Percentiles rank a stretch among this genome's conserved stretches.
Evolutionary conservation across 352 stramenopile species (phyloP).

Genomic region (Plasmopara muralis): DNA sequence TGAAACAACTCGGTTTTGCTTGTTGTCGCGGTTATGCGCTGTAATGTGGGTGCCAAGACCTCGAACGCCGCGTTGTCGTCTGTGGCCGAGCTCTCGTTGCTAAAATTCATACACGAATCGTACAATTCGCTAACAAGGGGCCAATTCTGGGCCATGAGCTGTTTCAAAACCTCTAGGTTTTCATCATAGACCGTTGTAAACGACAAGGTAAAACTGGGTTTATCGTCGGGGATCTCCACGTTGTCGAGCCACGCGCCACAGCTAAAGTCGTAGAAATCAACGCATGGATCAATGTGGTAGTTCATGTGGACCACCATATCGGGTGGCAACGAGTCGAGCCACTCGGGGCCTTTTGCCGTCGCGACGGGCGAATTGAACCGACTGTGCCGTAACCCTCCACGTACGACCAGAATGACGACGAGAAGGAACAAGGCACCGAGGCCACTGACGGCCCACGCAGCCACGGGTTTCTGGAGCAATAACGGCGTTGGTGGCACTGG

Average conservation of each 20-base stretch:
- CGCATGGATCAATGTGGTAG: slow-evolving; percentile 38
- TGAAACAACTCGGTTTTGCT: slow-evolving; percentile 43
- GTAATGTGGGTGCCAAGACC: slow-evolving; percentile 29
- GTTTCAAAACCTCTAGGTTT: slow-evolving; percentile 34
- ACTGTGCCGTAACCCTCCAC: slow-evolving; percentile 4
- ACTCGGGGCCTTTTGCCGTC: neutral
- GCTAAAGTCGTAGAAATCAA: slow-evolving; percentile 73
- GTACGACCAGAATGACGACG: slow-evolving; percentile 39
- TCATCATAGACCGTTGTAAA: slow-evolving; percentile 30
- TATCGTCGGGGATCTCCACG: slow-evolving; percentile 34
- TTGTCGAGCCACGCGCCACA: slow-evolving; percentile 48
- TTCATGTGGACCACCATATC: slow-evolving; percentile 47
- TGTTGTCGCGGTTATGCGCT: slow-evolving; percentile 26
- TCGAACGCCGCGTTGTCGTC: slow-evolving; percentile 17
- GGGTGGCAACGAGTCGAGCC: slow-evolving; percentile 23
- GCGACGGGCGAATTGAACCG: no score
- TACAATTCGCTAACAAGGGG: slow-evolving; percentile 52
- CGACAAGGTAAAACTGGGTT: slow-evolving; percentile 25
- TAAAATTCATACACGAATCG: slow-evolving; percentile 60
- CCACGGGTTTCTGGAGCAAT: slow-evolving; percentile 19
- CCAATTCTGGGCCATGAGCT: slow-evolving; percentile 60
- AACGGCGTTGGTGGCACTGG: slow-evolving; percentile 5
- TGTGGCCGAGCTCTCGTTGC: slow-evolving; percentile 35
- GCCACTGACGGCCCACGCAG: slow-evolving; percentile 23
- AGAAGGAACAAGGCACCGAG: slow-evolving; percentile 34